A percentile compares a stretch with the other conserved stretches of the same genome.
These are phyloP conservation scores for Pezicula carpinea DNA, from an alignment of 2,329 filamentous ascomycete genomes.

Conservation along the genomic window DNA sequence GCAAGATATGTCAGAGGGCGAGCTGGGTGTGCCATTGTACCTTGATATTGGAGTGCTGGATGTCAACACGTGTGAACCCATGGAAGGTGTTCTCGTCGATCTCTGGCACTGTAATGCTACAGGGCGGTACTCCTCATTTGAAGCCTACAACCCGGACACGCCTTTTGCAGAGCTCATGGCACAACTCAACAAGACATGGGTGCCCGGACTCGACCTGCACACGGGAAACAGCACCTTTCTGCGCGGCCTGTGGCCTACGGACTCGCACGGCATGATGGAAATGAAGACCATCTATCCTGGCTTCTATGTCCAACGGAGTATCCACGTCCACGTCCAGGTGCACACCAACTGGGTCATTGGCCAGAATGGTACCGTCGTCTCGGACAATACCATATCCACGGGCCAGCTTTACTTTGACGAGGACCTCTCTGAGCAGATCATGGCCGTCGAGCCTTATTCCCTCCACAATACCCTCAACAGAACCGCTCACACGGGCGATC, in stretches of 20 bases:
- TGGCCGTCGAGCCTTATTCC: slow-evolving; percentile 41
- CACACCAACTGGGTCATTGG: slow-evolving; percentile 34
- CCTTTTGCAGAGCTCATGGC: slow-evolving; percentile 25
- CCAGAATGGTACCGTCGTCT: slow-evolving; percentile 42
- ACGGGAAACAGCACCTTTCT: slow-evolving; percentile 34
- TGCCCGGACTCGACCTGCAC: slow-evolving; percentile 17
- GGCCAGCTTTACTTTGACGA: slow-evolving; percentile 65
- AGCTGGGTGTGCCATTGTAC: slow-evolving; percentile 42
- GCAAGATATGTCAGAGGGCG: slow-evolving; percentile 39
- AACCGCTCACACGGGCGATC: slow-evolving; percentile 25
- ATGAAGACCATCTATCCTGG: slow-evolving; percentile 39
- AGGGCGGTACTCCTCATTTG: slow-evolving; percentile 26
- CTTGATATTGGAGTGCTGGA: slow-evolving; percentile 50
- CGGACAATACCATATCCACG: slow-evolving; percentile 43
- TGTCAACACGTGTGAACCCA: slow-evolving; percentile 45
- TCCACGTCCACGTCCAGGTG: slow-evolving; percentile 44
- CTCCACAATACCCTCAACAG: slow-evolving; percentile 39
- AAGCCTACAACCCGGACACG: slow-evolving; percentile 27
- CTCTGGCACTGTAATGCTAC: slow-evolving; percentile 38
- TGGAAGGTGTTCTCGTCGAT: slow-evolving; percentile 43
- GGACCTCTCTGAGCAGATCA: slow-evolving; percentile 46
- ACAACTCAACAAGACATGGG: slow-evolving; percentile 25
- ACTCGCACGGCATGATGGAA: slow-evolving; percentile 35
- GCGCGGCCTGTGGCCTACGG: slow-evolving; percentile 37
- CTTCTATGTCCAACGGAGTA: slow-evolving; percentile 38